Evolutionary conservation across 73 alveolate genomes (phyloP), one percentile per base, ranked within the genome.

Genomic region (Paramecium octaurelia): DNA sequence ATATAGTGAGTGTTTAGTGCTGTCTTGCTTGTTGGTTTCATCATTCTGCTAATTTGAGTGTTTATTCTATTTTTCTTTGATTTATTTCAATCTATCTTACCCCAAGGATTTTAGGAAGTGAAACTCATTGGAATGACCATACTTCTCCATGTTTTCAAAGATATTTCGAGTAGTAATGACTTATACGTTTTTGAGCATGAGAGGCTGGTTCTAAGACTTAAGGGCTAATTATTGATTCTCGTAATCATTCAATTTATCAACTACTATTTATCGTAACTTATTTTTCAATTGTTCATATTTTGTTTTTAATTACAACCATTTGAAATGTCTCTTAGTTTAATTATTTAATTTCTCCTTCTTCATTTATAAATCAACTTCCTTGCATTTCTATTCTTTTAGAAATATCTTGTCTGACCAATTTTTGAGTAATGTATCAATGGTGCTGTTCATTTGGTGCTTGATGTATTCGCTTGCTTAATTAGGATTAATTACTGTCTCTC

Each of bases 241-340:
- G 31, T 89, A 70, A 89, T 89, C 94, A 89, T 89, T 71, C 8
- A 89, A 60, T 29, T 89, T 89, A 23, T 89, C 92, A 7, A 89
- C 54, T 71, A 71, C 80, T 2, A 58, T 69, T 24, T 76, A 44
- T 46, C 88, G 43, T 38, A 89, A 44, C 58, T 70, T 89, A 31
- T 69, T 71, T 38, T 83, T 89, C 6, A 89, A 40, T 46, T 83
- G n/a, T 46, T 89, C 94, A 89, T 70, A 89, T 70, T 71, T 89
- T 40, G 92, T 89, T 40, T 71, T 89, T 21, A 89, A 64, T 71
- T 83, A 23, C 4, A 89, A 59, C 94, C 94, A 89, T 46, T 58
- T 77, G 46, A 88, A 88, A 36, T 89, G 92, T 70, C 50, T 83
- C 29, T 87, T 77, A 38, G 71, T 40, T 69, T 64, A 40, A 48